Conservation (phyloP, 345 rosid species). For the Dipteronia sinensis region DNA sequence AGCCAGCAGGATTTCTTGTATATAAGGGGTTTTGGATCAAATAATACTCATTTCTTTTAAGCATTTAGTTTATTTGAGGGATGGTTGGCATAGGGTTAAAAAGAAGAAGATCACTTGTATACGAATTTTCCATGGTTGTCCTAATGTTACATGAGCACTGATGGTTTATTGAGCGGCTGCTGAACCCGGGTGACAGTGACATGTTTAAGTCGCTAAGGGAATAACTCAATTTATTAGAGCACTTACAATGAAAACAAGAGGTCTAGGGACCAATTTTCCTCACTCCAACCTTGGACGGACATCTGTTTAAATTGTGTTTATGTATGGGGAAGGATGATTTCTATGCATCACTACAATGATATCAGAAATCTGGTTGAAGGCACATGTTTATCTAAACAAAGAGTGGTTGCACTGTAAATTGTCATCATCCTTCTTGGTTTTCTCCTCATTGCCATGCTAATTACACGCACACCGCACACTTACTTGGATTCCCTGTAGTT, state of each 20-base stretch:
- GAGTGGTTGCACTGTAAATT: not conserved
- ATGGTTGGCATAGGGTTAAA: too few species aligned
- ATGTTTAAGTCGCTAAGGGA: not conserved
- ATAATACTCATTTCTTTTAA: not conserved
- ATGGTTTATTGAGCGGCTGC: not conserved
- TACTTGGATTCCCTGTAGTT: not conserved
- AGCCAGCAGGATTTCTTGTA: not conserved
- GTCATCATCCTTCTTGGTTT: not conserved
- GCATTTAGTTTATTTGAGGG: not conserved
- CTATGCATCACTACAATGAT: not conserved
- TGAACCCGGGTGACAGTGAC: slow-evolving; percentile 1
- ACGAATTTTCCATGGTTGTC: not conserved
- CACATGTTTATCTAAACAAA: not conserved
- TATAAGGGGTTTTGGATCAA: not conserved
- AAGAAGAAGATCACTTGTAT: not conserved
- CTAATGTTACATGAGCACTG: not conserved
- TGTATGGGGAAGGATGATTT: not conserved
- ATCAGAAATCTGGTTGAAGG: not conserved
- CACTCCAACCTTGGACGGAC: not conserved
- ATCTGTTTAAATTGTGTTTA: not conserved
- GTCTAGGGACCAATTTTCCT: not conserved
- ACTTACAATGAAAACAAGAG: not conserved
- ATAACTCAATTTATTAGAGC: not conserved
- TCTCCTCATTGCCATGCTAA: not conserved
- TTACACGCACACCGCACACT: not conserved